Evolutionary conservation across 257 asterid species (phyloP).

Genomic region (Scutellaria baicalensis): DNA sequence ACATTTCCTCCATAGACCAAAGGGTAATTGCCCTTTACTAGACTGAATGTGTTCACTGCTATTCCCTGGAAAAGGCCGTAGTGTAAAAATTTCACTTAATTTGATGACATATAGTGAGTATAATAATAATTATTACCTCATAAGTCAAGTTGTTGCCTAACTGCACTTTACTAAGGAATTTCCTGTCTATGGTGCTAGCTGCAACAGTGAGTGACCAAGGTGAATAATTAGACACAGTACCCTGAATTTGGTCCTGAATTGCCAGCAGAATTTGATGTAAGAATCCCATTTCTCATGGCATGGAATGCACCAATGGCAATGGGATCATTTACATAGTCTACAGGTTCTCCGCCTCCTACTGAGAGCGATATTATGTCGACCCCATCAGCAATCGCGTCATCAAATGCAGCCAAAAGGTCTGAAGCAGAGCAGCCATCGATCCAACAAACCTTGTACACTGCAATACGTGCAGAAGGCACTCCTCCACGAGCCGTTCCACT

Average conservation of each 20-base stretch:
- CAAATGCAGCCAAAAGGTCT: constrained; percentile 33
- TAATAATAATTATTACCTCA: constrained; percentile 7
- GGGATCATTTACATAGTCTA: constrained; percentile 21
- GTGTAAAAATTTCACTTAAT: background rate
- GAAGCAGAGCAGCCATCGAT: constrained; percentile 26
- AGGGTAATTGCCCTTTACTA: constrained; percentile 5
- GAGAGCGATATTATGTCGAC: constrained; percentile 29
- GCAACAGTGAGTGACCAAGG: constrained; percentile 39
- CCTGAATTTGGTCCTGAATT: constrained; percentile 16
- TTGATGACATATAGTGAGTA: background rate
- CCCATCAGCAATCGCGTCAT: constrained; percentile 33
- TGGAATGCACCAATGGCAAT: constrained; percentile 35
- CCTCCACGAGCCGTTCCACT: constrained; percentile 48
- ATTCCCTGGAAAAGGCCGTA: constrained; percentile 10
- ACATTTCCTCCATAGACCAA: constrained; percentile 28
- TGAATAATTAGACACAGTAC: constrained; percentile 12
- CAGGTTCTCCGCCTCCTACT: constrained; percentile 15
- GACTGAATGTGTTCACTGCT: constrained; percentile 19
- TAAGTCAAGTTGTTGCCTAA: constrained; percentile 18
- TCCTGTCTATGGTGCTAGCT: constrained; percentile 32
- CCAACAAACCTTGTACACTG: constrained; percentile 50
- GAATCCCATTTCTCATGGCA: constrained; percentile 33
- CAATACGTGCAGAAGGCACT: constrained; percentile 47
- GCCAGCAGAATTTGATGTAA: constrained; percentile 33
- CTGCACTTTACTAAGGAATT: constrained; percentile 15